Evolutionary conservation across 2,329 filamentous ascomycete species (phyloP).

Genomic region (Blumeria graminis): DNA sequence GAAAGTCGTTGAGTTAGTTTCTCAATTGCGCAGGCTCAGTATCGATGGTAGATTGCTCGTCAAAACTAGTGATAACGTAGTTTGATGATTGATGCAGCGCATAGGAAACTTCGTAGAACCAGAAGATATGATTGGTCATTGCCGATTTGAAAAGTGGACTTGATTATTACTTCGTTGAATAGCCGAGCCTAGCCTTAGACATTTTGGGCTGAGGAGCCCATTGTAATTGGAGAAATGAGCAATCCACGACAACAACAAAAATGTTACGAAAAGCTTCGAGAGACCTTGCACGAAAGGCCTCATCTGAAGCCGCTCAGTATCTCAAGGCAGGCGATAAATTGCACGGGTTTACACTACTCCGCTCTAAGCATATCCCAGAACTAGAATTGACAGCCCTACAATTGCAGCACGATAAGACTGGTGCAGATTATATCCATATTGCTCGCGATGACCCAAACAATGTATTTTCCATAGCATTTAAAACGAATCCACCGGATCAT

Average conservation of each 20-base stretch:
- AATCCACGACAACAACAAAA: neutral
- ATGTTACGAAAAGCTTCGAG: slow-evolving; percentile 29
- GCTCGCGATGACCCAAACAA: slow-evolving; percentile 93
- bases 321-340: slow-evolving; percentile 65
- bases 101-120: too few species aligned
- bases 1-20: too few species aligned
- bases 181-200: too few species aligned
- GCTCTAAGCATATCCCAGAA: slow-evolving; percentile 81
- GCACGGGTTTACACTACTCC: slow-evolving; percentile 77
- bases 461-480: slow-evolving; percentile 98
- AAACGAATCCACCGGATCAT: slow-evolving; percentile 91
- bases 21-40: too few species aligned
- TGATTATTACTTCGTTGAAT: too few species aligned
- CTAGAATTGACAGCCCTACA: slow-evolving; percentile 78
- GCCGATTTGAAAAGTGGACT: too few species aligned
- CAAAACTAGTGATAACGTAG: too few species aligned
- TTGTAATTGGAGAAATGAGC: too few species aligned
- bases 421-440: slow-evolving; percentile 87
- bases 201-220: too few species aligned
- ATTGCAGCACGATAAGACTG: slow-evolving; percentile 81
- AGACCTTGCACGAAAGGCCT: slow-evolving; percentile 30
- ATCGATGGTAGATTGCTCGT: too few species aligned
- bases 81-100: too few species aligned
- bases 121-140: too few species aligned
- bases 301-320: slow-evolving; percentile 52